phyloP scores from a whole-genome alignment of 2,329 filamentous ascomycete species.

The Phyllachora maydis region DNA sequence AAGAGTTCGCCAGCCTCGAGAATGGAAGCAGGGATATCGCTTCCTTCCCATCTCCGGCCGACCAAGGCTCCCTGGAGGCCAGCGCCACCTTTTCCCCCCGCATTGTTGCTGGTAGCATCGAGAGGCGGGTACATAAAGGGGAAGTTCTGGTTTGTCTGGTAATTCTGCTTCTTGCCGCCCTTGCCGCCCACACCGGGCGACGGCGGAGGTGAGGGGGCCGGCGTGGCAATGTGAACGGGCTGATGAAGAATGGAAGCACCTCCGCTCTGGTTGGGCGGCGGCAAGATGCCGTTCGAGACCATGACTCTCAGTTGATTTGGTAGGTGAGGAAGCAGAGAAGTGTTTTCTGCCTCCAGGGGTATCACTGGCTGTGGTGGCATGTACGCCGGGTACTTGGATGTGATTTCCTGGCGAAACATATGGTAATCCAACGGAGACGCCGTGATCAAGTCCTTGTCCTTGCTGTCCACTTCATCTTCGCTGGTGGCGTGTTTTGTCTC shows the following conservation, averaged over 20 bases:
- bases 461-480: constrained; percentile 35
- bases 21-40: constrained; percentile 83
- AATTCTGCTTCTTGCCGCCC: constrained; percentile 95
- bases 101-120: constrained; percentile 71
- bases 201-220: constrained; percentile 84
- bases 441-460: constrained; percentile 61
- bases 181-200: constrained; percentile 77
- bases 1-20: constrained; percentile 89
- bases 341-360: constrained; percentile 76
- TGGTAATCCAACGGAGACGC: constrained; percentile 94
- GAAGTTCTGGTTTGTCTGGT: constrained; percentile 97
- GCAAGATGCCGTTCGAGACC: constrained; percentile 48
- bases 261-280: constrained; percentile 32
- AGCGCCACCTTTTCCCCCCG: constrained; percentile 73
- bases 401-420: constrained; percentile 87
- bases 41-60: constrained; percentile 78
- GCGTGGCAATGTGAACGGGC: constrained; percentile 95
- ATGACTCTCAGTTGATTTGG: too few species aligned
- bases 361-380: constrained; percentile 69
- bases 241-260: constrained; percentile 78
- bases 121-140: constrained; percentile 93
- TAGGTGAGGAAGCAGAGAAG: constrained; percentile 73
- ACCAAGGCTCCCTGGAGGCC: constrained; percentile 63
- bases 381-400: constrained; percentile 93
- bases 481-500: constrained; percentile 53